A percentile compares a stretch with the other conserved stretches of the same genome.
These are phyloP conservation scores for Hydnomerulius pinastri DNA, from an alignment of 768 basidiomycete species.

Conservation along the genomic window DNA sequence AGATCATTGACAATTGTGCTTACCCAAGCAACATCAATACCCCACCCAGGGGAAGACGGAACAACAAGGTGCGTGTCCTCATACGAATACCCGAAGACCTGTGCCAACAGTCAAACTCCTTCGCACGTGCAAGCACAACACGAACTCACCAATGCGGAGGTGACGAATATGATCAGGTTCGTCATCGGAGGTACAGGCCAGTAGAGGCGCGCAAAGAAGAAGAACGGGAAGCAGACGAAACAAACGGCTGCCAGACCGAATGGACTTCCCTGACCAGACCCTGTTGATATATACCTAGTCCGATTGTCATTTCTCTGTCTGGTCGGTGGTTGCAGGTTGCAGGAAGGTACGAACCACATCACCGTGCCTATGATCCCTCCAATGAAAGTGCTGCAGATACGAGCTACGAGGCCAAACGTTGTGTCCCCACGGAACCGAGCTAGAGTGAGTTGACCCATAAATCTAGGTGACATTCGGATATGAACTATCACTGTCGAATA, in stretches of 20 bases:
- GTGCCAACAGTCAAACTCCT: background rate
- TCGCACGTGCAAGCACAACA: background rate
- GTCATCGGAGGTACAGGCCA: slow-evolving; percentile 74
- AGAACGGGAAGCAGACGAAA: slow-evolving; percentile 69
- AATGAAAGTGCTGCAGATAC: slow-evolving; percentile 64
- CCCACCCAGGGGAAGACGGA: slow-evolving; percentile 57
- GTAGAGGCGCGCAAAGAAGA: slow-evolving; percentile 70
- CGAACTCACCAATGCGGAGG: slow-evolving; percentile 57
- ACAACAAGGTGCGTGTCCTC: slow-evolving; percentile 52
- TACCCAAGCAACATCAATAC: slow-evolving; percentile 75
- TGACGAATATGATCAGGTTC: slow-evolving; percentile 70
- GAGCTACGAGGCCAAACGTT: slow-evolving; percentile 59
- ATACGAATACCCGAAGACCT: slow-evolving; percentile 79
- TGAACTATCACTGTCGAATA: background rate
- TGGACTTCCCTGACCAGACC: slow-evolving; percentile 56
- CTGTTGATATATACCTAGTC: slow-evolving; percentile 69
- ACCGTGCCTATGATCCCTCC: slow-evolving; percentile 63
- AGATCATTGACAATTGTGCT: slow-evolving; percentile 8
- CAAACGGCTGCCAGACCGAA: slow-evolving; percentile 72
- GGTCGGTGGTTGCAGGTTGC: background rate
- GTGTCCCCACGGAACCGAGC: slow-evolving; percentile 78
- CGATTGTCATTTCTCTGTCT: background rate
- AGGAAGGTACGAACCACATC: slow-evolving; percentile 55
- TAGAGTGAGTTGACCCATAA: slow-evolving; percentile 76
- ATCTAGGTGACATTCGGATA: slow-evolving; percentile 35